Evolutionary conservation across 1,139 yeast genomes (phyloP).

Genomic region (Saccharomycopsis crataegensis): DNA sequence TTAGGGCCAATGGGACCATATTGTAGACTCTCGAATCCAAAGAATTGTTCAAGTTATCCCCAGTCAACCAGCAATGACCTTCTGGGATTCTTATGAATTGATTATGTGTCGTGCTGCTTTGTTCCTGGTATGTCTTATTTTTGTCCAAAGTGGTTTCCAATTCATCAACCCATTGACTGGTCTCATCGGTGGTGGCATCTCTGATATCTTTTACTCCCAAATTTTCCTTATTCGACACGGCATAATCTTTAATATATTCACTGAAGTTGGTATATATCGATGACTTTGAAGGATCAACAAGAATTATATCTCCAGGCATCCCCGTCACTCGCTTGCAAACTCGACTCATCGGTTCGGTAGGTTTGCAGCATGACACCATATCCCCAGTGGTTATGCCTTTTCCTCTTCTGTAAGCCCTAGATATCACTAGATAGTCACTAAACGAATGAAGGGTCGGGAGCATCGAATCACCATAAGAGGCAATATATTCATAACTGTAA

Average conservation of each 20-base stretch:
- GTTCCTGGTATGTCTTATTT: not conserved
- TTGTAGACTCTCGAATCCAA: conserved; percentile 86
- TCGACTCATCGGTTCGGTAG: conserved; percentile 78
- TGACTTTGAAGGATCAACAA: conserved; percentile 71
- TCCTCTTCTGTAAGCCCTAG: conserved; percentile 51
- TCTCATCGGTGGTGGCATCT: not conserved
- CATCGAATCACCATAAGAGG: conserved; percentile 92
- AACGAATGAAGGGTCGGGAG: conserved; percentile 74
- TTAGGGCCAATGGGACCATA: conserved; percentile 78
- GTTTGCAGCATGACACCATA: conserved; percentile 80
- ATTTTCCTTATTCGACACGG: conserved; percentile 4
- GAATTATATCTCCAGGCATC: conserved; percentile 85
- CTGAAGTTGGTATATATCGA: conserved; percentile 41
- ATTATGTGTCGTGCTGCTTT: conserved; percentile 29
- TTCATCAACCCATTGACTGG: not conserved
- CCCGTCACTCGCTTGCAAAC: conserved; percentile 93
- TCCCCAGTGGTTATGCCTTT: conserved; percentile 70
- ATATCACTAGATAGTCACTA: conserved; percentile 75
- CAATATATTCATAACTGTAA: conserved; percentile 66
- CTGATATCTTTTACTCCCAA: not conserved
- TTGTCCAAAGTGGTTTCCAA: not conserved
- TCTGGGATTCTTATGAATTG: conserved; percentile 64
- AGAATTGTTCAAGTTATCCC: conserved; percentile 86
- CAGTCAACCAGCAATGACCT: conserved; percentile 97
- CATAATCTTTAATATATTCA: conserved; percentile 16